phyloP scores from a whole-genome alignment of 2,329 filamentous ascomycete genomes.

The Fusarium poae region DNA sequence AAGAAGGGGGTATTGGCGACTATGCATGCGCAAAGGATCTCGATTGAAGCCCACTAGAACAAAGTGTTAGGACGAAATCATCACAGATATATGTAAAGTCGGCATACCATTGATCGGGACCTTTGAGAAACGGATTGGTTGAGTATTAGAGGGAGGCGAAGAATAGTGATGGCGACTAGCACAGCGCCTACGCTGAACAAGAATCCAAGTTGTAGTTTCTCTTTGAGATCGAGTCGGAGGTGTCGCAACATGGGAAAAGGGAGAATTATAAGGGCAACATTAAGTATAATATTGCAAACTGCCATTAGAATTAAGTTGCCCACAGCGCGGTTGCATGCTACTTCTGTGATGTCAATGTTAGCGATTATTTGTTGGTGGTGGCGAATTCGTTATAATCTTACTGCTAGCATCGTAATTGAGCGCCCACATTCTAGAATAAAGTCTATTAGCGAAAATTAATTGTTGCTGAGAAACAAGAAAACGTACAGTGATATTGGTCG shows the following conservation, averaged over 20 bases:
- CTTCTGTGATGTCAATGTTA: constrained; percentile 16
- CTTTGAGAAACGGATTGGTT: constrained; percentile 48
- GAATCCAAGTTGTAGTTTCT: constrained; percentile 42
- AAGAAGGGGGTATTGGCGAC: constrained; percentile 52
- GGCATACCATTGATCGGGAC: constrained; percentile 49
- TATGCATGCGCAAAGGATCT: constrained; percentile 52
- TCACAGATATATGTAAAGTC: fast-evolving
- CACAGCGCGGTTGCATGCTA: constrained; percentile 44
- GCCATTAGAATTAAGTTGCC: constrained; percentile 50
- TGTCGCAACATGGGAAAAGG: constrained; percentile 50
- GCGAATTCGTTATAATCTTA: constrained; percentile 1
- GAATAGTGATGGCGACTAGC: constrained; percentile 49
- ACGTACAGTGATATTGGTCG: constrained; percentile 46
- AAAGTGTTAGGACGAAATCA: not conserved
- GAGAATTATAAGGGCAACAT: constrained; percentile 49
- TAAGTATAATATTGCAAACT: constrained; percentile 50
- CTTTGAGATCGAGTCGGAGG: constrained; percentile 34
- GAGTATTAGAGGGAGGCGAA: constrained; percentile 50
- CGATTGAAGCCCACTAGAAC: constrained; percentile 51
- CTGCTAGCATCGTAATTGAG: constrained; percentile 22
- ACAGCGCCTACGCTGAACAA: constrained; percentile 49
- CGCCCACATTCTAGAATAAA: constrained; percentile 33
- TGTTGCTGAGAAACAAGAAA: fast-evolving
- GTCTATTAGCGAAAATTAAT: not conserved
- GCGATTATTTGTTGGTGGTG: not conserved